These are phyloP conservation scores for Podila clonocystis DNA, from an alignment of 192 early-diverging fungal species.

Conservation along the genomic window DNA sequence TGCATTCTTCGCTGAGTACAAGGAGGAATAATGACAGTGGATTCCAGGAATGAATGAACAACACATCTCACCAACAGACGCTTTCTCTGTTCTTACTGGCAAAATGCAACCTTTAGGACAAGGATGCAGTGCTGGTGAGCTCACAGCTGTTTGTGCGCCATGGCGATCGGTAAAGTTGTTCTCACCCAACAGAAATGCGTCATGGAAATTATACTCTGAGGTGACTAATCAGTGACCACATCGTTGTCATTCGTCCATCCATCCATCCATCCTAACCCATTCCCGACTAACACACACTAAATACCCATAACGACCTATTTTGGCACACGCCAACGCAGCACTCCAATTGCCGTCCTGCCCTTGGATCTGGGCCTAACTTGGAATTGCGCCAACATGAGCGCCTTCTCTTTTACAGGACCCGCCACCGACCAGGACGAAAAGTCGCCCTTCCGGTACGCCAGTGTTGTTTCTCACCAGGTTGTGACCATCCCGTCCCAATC, in stretches of 20 bases:
- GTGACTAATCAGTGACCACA: too few species aligned
- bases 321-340: slow-evolving; percentile 7
- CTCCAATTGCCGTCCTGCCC: slow-evolving; percentile 19
- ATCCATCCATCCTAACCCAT: not conserved
- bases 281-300: not conserved
- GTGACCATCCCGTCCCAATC: slow-evolving; percentile 28
- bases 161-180: slow-evolving; percentile 32
- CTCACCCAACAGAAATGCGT: too few species aligned
- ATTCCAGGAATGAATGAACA: not conserved
- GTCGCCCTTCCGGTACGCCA: slow-evolving; percentile 27
- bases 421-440: slow-evolving; percentile 7
- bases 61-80: not conserved
- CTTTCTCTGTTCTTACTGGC: not conserved
- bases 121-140: slow-evolving; percentile 16
- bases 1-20: too few species aligned
- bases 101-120: slow-evolving; percentile 8
- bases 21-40: not conserved
- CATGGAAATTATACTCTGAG: too few species aligned
- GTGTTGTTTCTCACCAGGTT: slow-evolving; percentile 32
- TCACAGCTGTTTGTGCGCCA: slow-evolving; percentile 44
- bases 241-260: not conserved
- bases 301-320: not conserved
- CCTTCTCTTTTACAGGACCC: slow-evolving; percentile 34
- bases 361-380: slow-evolving; percentile 29
- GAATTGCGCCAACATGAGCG: slow-evolving; percentile 31